These are phyloP conservation scores for Calocybe indica DNA, from an alignment of 768 basidiomycete species.

Conservation along the genomic window DNA sequence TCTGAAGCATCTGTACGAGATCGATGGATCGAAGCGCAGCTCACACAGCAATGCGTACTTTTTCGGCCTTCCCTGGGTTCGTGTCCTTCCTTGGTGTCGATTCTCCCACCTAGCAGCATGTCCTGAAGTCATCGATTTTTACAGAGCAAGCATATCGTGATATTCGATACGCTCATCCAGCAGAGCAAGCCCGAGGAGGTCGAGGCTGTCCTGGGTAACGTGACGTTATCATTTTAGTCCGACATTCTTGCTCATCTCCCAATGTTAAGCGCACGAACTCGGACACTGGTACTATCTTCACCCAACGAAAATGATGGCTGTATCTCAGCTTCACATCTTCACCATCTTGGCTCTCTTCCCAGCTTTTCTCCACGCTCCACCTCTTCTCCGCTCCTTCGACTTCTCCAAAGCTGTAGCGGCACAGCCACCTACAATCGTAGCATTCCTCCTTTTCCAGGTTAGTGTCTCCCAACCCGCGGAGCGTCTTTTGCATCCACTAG, in stretches of 20 bases:
- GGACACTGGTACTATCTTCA: conserved; percentile 96
- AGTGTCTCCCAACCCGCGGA: not conserved
- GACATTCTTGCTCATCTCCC: not conserved
- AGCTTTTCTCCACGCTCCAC: conserved; percentile 80
- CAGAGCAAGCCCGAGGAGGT: conserved; percentile 88
- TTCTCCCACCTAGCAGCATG: not conserved
- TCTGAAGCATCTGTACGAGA: conserved; percentile 90
- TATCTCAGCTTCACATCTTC: conserved; percentile 87
- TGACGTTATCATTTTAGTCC: conserved; percentile 2
- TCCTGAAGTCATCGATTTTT: not conserved
- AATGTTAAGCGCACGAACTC: conserved; percentile 74
- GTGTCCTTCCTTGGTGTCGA: conserved; percentile 10
- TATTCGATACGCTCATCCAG: conserved; percentile 96
- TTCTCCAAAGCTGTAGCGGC: conserved; percentile 63
- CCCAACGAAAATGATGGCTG: conserved; percentile 80
- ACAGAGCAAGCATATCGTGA: conserved; percentile 90
- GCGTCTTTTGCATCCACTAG: not conserved
- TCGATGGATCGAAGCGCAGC: conserved; percentile 94
- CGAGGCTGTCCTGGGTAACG: conserved; percentile 81
- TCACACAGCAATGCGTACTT: conserved; percentile 98
- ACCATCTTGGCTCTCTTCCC: conserved; percentile 82
- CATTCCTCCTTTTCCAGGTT: conserved; percentile 83
- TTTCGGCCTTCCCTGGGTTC: conserved; percentile 91
- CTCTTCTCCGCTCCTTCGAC: conserved; percentile 75
- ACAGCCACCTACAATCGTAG: conserved; percentile 73